A percentile compares a stretch with the other conserved stretches of the same genome.
These are phyloP conservation scores for Talaromyces verruculosus DNA, from an alignment of 2,329 filamentous ascomycete genomes.

Conservation along the genomic window DNA sequence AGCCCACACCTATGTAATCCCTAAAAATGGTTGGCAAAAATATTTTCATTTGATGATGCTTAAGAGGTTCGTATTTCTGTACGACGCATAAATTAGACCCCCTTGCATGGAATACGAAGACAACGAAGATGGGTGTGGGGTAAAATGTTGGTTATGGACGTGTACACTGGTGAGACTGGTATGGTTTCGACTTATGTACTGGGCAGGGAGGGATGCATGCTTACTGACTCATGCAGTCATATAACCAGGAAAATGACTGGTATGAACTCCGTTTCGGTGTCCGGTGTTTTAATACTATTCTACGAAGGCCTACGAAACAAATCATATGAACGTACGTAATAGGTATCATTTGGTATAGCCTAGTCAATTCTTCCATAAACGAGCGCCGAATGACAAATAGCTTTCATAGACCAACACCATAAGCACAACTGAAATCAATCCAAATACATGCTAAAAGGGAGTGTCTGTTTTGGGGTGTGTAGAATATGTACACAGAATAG, in stretches of 20 bases:
- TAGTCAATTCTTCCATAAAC: background rate
- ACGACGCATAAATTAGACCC: background rate
- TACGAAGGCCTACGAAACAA: background rate
- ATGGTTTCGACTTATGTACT: background rate
- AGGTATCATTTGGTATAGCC: slow-evolving; percentile 4
- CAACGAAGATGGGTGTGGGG: background rate
- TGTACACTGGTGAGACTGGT: background rate
- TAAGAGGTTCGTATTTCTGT: background rate
- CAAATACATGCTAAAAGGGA: slow-evolving; percentile 6
- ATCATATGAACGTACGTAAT: background rate
- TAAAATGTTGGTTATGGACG: background rate
- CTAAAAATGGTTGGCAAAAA: background rate
- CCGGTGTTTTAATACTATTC: background rate
- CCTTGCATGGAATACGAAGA: background rate
- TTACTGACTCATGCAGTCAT: background rate
- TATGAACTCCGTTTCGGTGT: background rate
- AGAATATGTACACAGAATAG: slow-evolving; percentile 20
- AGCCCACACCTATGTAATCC: background rate
- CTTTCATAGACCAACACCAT: slow-evolving; percentile 5
- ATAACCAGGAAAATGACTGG: background rate
- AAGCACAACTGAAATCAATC: slow-evolving; percentile 9
- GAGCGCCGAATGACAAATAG: slow-evolving; percentile 5
- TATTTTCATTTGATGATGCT: background rate
- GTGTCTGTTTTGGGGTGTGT: background rate
- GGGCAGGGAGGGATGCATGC: background rate